These are phyloP conservation scores for Gnomoniopsis sp. DNA, from an alignment of 2,329 filamentous ascomycete genomes.

Conservation along the genomic window DNA sequence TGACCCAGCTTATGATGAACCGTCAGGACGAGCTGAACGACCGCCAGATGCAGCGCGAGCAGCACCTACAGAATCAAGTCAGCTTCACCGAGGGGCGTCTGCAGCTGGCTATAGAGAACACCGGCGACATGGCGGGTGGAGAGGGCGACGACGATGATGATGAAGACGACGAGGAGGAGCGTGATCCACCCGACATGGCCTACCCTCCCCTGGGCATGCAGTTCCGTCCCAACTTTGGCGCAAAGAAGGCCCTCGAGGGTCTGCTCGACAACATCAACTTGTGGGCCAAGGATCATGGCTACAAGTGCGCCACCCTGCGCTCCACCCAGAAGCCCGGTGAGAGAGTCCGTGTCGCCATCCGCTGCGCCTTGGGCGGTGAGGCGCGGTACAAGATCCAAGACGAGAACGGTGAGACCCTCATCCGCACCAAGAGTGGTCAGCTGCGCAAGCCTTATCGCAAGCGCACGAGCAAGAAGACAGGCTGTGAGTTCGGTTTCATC, in stretches of 20 bases:
- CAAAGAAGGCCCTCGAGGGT: constrained; percentile 19
- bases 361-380: constrained; percentile 19
- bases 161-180: constrained; percentile 17
- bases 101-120: constrained; percentile 13
- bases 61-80: constrained; percentile 16
- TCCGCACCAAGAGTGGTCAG: constrained; percentile 19
- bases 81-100: constrained; percentile 14
- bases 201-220: constrained; percentile 19
- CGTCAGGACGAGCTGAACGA: constrained; percentile 20
- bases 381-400: constrained; percentile 18
- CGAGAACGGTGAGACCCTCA: constrained; percentile 18
- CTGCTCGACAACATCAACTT: constrained; percentile 19
- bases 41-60: constrained; percentile 14
- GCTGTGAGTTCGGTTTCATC: constrained; percentile 19
- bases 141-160: constrained; percentile 15
- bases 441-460: constrained; percentile 20
- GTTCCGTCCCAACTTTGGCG: constrained; percentile 19
- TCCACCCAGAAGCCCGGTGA: constrained; percentile 18
- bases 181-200: constrained; percentile 18
- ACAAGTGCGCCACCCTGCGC: constrained; percentile 19
- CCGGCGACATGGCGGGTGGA: constrained; percentile 4
- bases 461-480: constrained; percentile 21
- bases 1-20: constrained; percentile 22
- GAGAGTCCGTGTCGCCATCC: constrained; percentile 16
- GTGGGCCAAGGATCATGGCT: constrained; percentile 19